Base-by-base conservation (phyloP, 1,139 yeast genomes). In the Fermentozyma sake region DNA sequence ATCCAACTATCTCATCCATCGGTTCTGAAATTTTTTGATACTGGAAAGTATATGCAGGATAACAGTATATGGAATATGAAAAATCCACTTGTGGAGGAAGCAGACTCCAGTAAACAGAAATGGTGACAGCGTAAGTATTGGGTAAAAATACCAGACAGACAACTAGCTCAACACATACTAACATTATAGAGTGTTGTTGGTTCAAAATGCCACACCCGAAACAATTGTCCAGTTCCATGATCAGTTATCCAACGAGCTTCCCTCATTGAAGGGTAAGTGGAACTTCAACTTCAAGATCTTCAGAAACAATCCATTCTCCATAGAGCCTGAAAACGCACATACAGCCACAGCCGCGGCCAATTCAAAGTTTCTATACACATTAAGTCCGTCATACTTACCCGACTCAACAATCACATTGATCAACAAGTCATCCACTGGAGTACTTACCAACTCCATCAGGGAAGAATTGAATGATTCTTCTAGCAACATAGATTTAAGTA, bases 141-240 rank as follows among this genome's bases (percentile, higher is more conserved):
- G 9, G n/a, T 12, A 17, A 10, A 10, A 9, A 7, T 20, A 9
- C 9, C 18, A 16, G 9, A 16, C 8, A 16, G 7, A 9, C 7
- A 16, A 7, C 18, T 9, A 16, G 9, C 7, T 9, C 9, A 16
- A 12, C 9, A 7, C 9, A 4, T 14, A 23, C 42, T 38, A 41
- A 37, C 42, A 5, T n/a, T n/a, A 4, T 25, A 70, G 82, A 4
- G 70, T 76, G 5, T 48, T 75, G 16, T 56, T 77, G 16, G 75
- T 73, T 11, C 70, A 62, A 28, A 63, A 62, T 33, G 80, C 83
- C 3, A 66, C 76, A 5, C 81, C 83, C 2, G 78, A 79, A 18
- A 72, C 81, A 3, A 78, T 81, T 22, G 63, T 79, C 0, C 73
- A 73, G 33, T 69, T 80, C 41, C 83, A 79, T 41, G 89, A 81